A percentile compares a stretch with the other conserved stretches of the same genome.
Conservation (phyloP, 768 basidiomycete species). For the Russula earlei region DNA sequence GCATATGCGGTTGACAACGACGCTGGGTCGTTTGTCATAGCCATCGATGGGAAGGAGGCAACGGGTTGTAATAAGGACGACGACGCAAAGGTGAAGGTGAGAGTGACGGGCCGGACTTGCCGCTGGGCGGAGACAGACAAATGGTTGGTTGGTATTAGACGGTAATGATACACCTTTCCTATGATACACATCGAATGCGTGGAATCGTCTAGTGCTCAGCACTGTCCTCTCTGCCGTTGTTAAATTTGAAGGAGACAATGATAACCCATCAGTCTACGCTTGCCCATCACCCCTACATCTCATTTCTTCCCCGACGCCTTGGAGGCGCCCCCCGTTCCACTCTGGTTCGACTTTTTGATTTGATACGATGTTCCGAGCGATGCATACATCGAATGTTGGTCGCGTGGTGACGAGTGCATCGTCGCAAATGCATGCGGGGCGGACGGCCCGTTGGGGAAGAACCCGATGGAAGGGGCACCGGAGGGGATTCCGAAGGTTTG, state of each 20-base stretch:
- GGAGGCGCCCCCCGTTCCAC: not conserved
- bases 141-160: no score
- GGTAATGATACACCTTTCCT: no score
- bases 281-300: not conserved
- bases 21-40: conserved; percentile 24
- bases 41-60: not conserved
- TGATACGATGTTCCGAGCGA: conserved; percentile 19
- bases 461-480: conserved; percentile 22
- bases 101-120: not conserved
- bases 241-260: no score
- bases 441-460: conserved; percentile 29
- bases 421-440: conserved; percentile 30
- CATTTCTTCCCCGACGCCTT: conserved; percentile 14
- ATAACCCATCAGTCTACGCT: no score
- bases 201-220: not conserved
- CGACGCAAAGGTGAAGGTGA: no score
- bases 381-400: conserved; percentile 27
- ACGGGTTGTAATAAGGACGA: no score
- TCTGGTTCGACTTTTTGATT: not conserved
- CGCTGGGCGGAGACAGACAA: no score
- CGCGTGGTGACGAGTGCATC: conserved; percentile 29
- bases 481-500: conserved; percentile 23
- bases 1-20: conserved; percentile 42
- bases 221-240: not conserved
- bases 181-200: no score